phyloP scores from a whole-genome alignment of 179 eudicot species.

The Actinidia chinensis region DNA sequence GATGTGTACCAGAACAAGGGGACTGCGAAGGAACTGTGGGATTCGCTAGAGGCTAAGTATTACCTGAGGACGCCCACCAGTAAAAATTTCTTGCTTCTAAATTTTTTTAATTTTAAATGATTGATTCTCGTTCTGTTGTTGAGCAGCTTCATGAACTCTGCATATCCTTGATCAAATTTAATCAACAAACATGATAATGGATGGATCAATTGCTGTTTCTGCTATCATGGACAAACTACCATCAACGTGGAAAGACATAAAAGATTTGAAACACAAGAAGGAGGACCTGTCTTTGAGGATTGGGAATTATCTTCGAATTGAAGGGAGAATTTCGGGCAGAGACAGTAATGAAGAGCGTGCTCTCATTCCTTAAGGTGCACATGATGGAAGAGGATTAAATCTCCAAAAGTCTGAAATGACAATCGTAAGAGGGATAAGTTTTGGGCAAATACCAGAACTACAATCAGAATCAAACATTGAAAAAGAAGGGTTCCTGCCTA shows the following conservation, averaged over 20 bases:
- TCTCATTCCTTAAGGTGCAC: too few relatives aligned
- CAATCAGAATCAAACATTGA: not conserved
- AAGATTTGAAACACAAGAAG: not conserved
- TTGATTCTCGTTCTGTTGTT: not conserved
- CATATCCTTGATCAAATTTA: not conserved
- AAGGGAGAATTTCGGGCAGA: too few relatives aligned
- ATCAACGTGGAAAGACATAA: not conserved
- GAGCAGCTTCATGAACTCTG: not conserved
- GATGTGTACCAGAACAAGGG: not conserved
- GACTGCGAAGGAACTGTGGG: not conserved
- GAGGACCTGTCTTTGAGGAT: not conserved
- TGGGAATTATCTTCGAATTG: too few relatives aligned
- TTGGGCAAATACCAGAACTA: not conserved
- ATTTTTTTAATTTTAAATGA: too few relatives aligned
- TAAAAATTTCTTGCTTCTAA: not conserved
- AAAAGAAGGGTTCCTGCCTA: not conserved
- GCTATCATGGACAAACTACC: not conserved
- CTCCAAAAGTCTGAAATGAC: not conserved
- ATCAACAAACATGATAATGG: not conserved
- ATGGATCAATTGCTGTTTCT: not conserved
- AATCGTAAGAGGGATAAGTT: not conserved
- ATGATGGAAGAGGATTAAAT: not conserved
- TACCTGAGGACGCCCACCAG: not conserved
- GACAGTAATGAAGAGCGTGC: too few relatives aligned
- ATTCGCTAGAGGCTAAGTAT: not conserved